Evolutionary conservation across 257 asterid genomes (phyloP), one percentile per base, ranked within the genome.

Genomic region (Echium plantagineum): DNA sequence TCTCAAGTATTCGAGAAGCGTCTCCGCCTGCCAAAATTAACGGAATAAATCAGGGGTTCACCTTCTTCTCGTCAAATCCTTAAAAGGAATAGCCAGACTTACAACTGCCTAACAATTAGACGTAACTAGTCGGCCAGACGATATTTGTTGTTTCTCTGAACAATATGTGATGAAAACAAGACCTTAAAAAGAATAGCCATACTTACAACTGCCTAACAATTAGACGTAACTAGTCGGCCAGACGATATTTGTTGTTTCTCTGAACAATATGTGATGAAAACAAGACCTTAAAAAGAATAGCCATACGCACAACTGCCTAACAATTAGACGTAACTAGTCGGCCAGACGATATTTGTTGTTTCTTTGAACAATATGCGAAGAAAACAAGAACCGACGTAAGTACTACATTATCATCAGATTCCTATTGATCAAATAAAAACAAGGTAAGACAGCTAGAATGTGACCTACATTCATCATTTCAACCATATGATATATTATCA

Each of bases 1-100:
- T 78, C 98, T 85, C 85, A 91, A 78, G 79, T 80, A 82, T 61
- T 81, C 90, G 32, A 91, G 95, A 66, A 91, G 90, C 31, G 82
- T 83, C 68, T 91, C 98, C 65, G 94, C 96, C 98, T 91, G 95
- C 74, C 74, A 77, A 72, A 63, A 70, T 52, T n/a, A 24, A 63
- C 8, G 38, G 15, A 21, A 52, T 1, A 51, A 21, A 17, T 18
- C 26, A 7, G 15, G 10, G 32, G 32, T 28, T 53, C 19, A 19
- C 5, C 10, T 42, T 42, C 4, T 42, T 12, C 2, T 42, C 2
- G 49, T 13, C 10, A 42, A 38, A 10, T 10, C 16, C 49, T 42
- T 42, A 35, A 35, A 35, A 3, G 13, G 49, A 15, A 42, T 42
- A 42, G 17, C 49, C 17, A 42, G 3, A 42, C 26, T 24, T 12